Conservation (phyloP, 768 basidiomycete genomes). For the Paxillus involutus region DNA sequence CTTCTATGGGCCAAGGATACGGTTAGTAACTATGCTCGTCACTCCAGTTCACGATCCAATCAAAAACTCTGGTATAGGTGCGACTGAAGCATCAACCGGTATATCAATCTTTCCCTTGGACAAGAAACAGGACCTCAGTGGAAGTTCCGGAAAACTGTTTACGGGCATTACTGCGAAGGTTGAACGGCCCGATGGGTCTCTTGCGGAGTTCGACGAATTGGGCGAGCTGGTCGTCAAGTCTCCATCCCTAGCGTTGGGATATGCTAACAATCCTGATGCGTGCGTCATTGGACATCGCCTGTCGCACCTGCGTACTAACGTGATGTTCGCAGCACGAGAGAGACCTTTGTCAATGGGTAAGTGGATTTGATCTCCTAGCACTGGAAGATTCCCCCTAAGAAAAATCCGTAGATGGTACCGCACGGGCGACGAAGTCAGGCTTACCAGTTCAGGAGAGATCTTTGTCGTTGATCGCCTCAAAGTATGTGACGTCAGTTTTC, state of each 20-base stretch:
- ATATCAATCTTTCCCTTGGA: constrained; percentile 42
- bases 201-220: constrained; percentile 51
- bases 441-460: constrained; percentile 56
- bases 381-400: neutral
- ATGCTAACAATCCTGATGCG: constrained; percentile 56
- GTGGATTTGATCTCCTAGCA: neutral
- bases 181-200: constrained; percentile 52
- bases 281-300: constrained; percentile 28
- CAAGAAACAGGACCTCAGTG: constrained; percentile 43
- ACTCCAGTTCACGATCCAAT: neutral
- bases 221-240: constrained; percentile 59
- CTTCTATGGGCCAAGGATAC: constrained; percentile 52
- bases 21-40: constrained; percentile 22
- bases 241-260: constrained; percentile 58
- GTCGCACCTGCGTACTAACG: neutral
- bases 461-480: constrained; percentile 71
- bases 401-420: constrained; percentile 46
- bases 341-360: constrained; percentile 52
- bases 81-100: constrained; percentile 59
- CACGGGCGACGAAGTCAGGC: constrained; percentile 63
- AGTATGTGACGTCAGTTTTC: constrained; percentile 31
- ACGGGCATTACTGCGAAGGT: constrained; percentile 54
- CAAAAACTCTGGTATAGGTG: constrained; percentile 34
- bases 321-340: constrained; percentile 44
- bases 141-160: constrained; percentile 54